A percentile compares a stretch with the other conserved stretches of the same genome.
Evolutionary conservation across 768 basidiomycete species (phyloP).

Genomic region (Pleurotus giganteus): DNA sequence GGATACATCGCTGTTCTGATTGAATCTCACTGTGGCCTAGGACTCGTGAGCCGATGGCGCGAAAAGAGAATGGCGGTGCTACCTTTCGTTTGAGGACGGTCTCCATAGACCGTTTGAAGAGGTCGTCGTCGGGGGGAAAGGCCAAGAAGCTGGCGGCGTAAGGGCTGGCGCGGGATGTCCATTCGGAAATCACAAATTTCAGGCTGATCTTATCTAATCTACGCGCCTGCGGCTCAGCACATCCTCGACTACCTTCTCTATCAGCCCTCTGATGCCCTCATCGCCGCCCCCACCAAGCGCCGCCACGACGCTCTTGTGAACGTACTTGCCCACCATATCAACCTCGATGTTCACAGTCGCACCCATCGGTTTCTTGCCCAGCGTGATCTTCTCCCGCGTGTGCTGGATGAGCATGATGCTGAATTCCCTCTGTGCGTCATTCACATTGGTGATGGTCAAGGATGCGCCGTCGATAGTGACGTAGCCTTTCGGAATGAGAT

Average conservation of each 20-base stretch:
- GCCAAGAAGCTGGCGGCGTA: background rate
- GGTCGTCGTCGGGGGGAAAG: background rate
- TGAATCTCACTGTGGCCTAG: conserved; percentile 56
- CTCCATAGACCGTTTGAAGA: conserved; percentile 28
- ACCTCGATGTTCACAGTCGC: conserved; percentile 92
- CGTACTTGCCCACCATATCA: conserved; percentile 93
- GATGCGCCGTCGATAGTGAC: conserved; percentile 93
- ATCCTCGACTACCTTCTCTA: conserved; percentile 60
- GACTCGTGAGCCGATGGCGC: conserved; percentile 13
- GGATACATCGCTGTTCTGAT: conserved; percentile 20
- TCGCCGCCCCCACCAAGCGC: conserved; percentile 57
- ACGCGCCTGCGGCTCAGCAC: background rate
- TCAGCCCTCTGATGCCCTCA: conserved; percentile 41
- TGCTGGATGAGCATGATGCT: conserved; percentile 95
- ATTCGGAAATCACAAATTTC: conserved; percentile 5
- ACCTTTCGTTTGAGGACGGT: conserved; percentile 48
- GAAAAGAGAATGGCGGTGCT: conserved; percentile 4
- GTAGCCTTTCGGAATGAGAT: conserved; percentile 93
- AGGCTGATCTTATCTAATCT: conserved; percentile 8
- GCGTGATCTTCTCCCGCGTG: conserved; percentile 84
- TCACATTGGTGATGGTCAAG: conserved; percentile 82
- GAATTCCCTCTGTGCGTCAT: conserved; percentile 61
- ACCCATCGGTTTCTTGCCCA: conserved; percentile 72
- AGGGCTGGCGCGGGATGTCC: background rate
- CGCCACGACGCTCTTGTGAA: conserved; percentile 77